Evolutionary conservation across 2,329 filamentous ascomycete species (phyloP), one percentile per base, ranked within the genome.

Genomic region (Aspergillus hiratsukae): DNA sequence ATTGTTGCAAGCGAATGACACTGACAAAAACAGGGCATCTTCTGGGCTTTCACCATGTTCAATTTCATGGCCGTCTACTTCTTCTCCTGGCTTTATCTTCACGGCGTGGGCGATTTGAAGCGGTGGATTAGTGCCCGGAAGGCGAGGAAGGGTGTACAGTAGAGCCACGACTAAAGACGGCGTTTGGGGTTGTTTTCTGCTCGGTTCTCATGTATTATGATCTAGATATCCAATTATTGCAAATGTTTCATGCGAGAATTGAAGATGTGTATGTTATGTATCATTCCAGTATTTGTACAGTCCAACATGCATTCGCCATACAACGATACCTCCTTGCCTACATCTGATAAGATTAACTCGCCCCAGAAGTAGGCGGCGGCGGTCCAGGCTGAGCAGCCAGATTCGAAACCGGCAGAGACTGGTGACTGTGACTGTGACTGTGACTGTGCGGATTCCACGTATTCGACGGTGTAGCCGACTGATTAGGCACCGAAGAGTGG

Each of bases 41-140:
- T 87, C 61, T 84, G 80, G 67, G 83, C 76, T 0, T 89, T 83
- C 64, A 82, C 87, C 21, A 67, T 80, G 1, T 89, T 88, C 66
- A 89, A 90, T 59, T 88, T 85, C 55, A 61, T 69, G 0, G 69
- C 79, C 0, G 78, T 84, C 7, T 83, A 82, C 57, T 37, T 75
- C 9, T 78, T 80, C 60, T 81, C 79, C 0, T 84, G 81, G 80
- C 59, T 84, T 1, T 84, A 83, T 67, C 71, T 85, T 6, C 70
- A 72, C 54, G 74, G 74, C 0, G 49, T 67, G 17, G 61, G 64
- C 7, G 61, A 66, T 51, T 51, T 71, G 29, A 75, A 68, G 61
- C 64, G 62, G 29, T 67, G 65, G 66, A n/a, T 73, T 25, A 71
- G 71, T 60, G 60, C 58, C 8, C 62, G 66, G 43, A 72, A 64